Base-by-base conservation (phyloP, 1,284 basidiomycete species). In the Takashimella tepidaria region DNA sequence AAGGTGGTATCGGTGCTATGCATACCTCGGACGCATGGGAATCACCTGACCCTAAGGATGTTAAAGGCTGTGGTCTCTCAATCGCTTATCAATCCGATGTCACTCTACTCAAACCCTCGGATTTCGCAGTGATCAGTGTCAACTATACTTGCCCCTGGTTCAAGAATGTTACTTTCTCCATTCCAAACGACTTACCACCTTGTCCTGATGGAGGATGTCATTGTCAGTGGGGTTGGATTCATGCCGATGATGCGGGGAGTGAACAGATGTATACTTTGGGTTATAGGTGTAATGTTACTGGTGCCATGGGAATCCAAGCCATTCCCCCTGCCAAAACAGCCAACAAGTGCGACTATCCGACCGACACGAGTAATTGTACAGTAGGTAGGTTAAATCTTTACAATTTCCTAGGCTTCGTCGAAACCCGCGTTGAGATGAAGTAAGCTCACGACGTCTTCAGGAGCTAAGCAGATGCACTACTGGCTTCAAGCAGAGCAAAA, bases 281-380 rank as follows among this genome's bases (percentile, higher is more conserved):
- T 5, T 70, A 70, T 47, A 51, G 62, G 37, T 73, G 72, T 60
- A 66, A 70, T 52, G 64, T 75, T 20, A 73, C 73, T 0, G 72
- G 67, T 11, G 69, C 70, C 19, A 69, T 61, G 10, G 62, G 58
- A 11, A 61, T 58, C 0, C 56, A 47, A 2, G 57, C 67, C 11
- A 22, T 75, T 22, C 69, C 74, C 21, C 41, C 45, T 25, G 66
- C 69, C 21, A 56, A 66, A 44, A 64, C 61, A 10, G 67, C 73
- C 26, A 70, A 64, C 6, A 45, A 49, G 20, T 56, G 55, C 16
- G 24, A 41, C 5, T 20, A 16, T 20, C 31, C 31, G 16, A 37
- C 31, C 8, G 52, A 49, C 47, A 49, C 43, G 50, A 40, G 42
- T 50, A 69, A 69, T 49, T 74, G 73, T 50, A 23, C 13, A 5